Percentiles rank a stretch among this genome's conserved stretches.
These are phyloP conservation scores for Dryas integrifolia DNA, from an alignment of 331 rosid genomes.

Conservation along the genomic window DNA sequence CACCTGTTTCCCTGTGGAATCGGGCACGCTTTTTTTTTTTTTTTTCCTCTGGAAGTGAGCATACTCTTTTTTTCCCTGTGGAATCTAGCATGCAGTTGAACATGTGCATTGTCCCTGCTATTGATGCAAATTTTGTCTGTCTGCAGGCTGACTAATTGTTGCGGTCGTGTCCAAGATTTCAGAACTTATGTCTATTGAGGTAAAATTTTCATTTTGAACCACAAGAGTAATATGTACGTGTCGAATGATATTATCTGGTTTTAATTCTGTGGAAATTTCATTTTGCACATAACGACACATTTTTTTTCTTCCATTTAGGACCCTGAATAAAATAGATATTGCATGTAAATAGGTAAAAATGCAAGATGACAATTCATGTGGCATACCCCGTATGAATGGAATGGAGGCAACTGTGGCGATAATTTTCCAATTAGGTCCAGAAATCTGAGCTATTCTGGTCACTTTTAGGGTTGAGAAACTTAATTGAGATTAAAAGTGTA, in stretches of 20 bases:
- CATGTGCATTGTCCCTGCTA: conserved; percentile 9
- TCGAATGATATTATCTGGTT: background rate
- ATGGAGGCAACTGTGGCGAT: background rate
- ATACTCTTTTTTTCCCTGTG: background rate
- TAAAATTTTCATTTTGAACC: conserved; percentile 30
- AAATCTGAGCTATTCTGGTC: background rate
- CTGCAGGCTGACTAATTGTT: conserved; percentile 60
- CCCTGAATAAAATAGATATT: background rate
- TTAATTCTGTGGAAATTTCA: background rate
- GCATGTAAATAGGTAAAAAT: background rate
- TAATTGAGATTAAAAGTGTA: background rate
- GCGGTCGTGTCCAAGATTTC: conserved; percentile 26
- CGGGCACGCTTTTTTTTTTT: background rate
- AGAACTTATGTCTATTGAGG: conserved; percentile 43
- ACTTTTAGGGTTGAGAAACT: background rate
- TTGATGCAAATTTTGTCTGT: conserved; percentile 30
- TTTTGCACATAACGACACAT: background rate
- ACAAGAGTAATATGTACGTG: background rate
- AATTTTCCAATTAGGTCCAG: background rate
- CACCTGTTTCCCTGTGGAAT: background rate
- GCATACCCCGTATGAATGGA: background rate
- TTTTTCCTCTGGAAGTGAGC: background rate
- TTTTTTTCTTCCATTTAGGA: background rate
- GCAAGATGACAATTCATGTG: background rate
- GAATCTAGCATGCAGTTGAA: background rate